Base-by-base conservation (phyloP, 2,329 filamentous ascomycete species). In the Xylaria sp. region DNA sequence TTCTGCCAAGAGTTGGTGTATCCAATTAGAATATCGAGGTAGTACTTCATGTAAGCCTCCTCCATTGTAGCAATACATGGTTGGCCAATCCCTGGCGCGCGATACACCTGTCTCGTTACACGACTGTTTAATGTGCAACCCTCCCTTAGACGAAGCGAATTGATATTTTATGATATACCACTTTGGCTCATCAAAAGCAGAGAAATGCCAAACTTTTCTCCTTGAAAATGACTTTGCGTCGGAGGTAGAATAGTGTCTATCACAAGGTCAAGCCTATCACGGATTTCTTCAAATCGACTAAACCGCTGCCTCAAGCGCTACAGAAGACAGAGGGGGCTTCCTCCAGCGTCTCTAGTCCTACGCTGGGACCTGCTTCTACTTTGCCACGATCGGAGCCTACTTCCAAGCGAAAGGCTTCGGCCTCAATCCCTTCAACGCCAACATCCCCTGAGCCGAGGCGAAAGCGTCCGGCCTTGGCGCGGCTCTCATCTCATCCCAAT, bases 401-500 rank as follows among this genome's bases (percentile, higher is more conserved):
- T 4, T 30, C 24, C 6, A 53, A 58, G 21, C 45, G 34, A 47
- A 64, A 24, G 6, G 54, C 45, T 7, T 54, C 45, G 2, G 47
- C 32, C 34, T 64, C 54, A 21, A n/a, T 8, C 51, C 61, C 45
- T 45, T 45, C 54, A 17, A 42, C 42, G 30, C 61, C 61, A 8
- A 32, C 32, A 17, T 32, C 19, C 5, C 21, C 51, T 51, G 17
- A 5, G 21, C 21, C 47, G 2, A 4, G 11, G n/a, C 21, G 32
- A 58, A 51, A 64, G 30, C 47, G 32, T 17, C 9, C 30, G 11
- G 19, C 6, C 14, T 51, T 60, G 24, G 2, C 45, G 30, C 45
- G 45, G 30, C 2, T 39, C 6, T 51, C 34, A 47, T 36, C 34
- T 6, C 34, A 36, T 36, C 34, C 34, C 11, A 36, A 11, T 36